phyloP scores from a whole-genome alignment of 2,329 filamentous ascomycete genomes.

The Sporothrix phasma region DNA sequence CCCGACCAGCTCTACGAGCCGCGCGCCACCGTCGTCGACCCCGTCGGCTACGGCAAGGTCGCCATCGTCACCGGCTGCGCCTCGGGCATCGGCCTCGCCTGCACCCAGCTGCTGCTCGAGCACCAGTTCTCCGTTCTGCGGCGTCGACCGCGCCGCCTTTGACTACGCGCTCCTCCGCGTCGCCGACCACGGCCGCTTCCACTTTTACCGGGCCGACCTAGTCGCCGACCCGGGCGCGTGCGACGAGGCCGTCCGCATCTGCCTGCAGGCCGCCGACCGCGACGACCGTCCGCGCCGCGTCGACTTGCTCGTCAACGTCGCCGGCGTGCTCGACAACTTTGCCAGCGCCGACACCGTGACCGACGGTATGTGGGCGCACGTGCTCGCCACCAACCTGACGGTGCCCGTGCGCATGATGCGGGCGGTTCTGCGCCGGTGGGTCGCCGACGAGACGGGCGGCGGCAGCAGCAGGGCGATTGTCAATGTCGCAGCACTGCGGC shows the following conservation, averaged over 20 bases:
- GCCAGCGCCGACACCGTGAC: conserved; percentile 33
- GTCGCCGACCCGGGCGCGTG: conserved; percentile 23
- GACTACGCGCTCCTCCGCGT: conserved; percentile 23
- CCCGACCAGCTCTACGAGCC: conserved; percentile 23
- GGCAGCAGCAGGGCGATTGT: conserved; percentile 34
- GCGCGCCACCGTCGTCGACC: conserved; percentile 19
- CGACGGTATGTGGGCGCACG: conserved; percentile 21
- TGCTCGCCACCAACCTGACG: conserved; percentile 37
- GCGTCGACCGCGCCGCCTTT: conserved; percentile 22
- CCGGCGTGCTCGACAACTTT: conserved; percentile 39
- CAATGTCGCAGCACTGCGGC: conserved; percentile 38
- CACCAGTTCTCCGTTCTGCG: conserved; percentile 24
- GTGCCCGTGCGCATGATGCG: conserved; percentile 43
- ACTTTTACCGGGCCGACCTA: conserved; percentile 28
- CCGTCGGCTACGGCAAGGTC: conserved; percentile 29
- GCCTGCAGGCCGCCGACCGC: conserved; percentile 23
- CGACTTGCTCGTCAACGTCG: conserved; percentile 46
- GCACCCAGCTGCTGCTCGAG: conserved; percentile 33
- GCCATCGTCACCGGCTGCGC: conserved; percentile 38
- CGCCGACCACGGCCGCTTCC: conserved; percentile 30
- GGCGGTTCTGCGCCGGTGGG: conserved; percentile 33
- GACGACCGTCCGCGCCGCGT: conserved; percentile 27
- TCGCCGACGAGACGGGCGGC: background rate
- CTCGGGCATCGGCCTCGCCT: conserved; percentile 38
- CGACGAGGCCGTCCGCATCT: conserved; percentile 27